Evolutionary conservation across 495 filamentous ascomycete genomes (phyloP).

Genomic region (Penicillium argentinense): DNA sequence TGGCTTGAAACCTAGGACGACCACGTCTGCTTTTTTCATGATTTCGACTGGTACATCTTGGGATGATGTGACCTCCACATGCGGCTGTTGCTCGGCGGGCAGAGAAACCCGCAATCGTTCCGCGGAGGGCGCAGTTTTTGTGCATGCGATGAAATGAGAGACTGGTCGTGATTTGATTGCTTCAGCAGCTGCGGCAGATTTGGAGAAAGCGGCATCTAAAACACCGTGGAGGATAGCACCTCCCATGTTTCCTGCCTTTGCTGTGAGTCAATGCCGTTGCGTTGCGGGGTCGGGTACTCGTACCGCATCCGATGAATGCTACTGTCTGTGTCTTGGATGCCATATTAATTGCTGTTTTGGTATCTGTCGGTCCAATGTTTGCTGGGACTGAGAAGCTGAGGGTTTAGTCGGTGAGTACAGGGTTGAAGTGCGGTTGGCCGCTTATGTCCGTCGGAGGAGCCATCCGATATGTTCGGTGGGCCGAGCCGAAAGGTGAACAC

Average conservation of each 20-base stretch:
- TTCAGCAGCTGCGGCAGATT: neutral
- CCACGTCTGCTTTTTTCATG: conserved; percentile 31
- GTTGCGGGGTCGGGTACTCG: neutral
- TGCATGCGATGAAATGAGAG: conserved; percentile 28
- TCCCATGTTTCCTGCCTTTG: conserved; percentile 37
- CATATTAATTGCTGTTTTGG: too few relatives aligned
- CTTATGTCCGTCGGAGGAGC: neutral
- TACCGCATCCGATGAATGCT: conserved; percentile 35
- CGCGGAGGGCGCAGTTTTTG: conserved; percentile 29
- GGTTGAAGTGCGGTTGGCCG: neutral
- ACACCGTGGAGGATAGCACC: conserved; percentile 37
- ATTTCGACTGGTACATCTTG: conserved; percentile 18
- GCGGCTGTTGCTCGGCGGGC: conserved; percentile 5
- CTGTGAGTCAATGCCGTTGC: conserved; percentile 7
- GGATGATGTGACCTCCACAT: conserved; percentile 18
- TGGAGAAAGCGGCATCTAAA: conserved; percentile 30
- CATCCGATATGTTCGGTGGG: too few relatives aligned
- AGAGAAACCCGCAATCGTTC: conserved; percentile 13
- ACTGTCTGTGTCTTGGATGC: conserved; percentile 9
- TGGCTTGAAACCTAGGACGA: conserved; percentile 39
- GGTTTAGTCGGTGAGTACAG: too few relatives aligned
- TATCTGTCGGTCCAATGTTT: too few relatives aligned
- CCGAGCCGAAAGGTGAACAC: too few relatives aligned
- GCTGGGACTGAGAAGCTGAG: too few relatives aligned
- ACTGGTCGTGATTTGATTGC: conserved; percentile 11